These are phyloP conservation scores for Orbilia quercus DNA, from an alignment of 2,329 filamentous ascomycete genomes.

Conservation along the genomic window DNA sequence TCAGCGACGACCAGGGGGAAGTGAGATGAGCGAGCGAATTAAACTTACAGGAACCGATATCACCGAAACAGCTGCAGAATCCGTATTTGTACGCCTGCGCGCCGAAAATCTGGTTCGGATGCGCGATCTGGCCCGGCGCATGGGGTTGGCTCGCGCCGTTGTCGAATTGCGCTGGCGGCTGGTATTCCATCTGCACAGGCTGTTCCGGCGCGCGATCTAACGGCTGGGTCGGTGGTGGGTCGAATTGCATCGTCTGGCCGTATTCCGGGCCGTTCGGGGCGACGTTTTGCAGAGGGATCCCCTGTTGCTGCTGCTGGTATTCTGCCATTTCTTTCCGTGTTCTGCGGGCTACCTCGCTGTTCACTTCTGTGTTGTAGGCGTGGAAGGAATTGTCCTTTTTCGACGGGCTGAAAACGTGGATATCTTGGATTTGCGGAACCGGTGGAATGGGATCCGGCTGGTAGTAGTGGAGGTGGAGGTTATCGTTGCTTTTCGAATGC, in stretches of 20 bases:
- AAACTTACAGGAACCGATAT: constrained; percentile 59
- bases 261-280: constrained; percentile 29
- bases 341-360: constrained; percentile 41
- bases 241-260: constrained; percentile 52
- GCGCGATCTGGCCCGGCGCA: constrained; percentile 60
- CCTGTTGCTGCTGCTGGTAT: constrained; percentile 38
- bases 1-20: background rate
- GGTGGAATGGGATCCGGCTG: constrained; percentile 44
- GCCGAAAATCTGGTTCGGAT: constrained; percentile 60
- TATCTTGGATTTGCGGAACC: constrained; percentile 53
- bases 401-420: constrained; percentile 55
- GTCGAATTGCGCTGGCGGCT: constrained; percentile 50
- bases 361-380: constrained; percentile 52
- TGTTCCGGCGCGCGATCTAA: constrained; percentile 53
- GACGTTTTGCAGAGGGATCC: constrained; percentile 49
- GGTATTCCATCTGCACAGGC: constrained; percentile 45
- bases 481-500: constrained; percentile 53
- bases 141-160: constrained; percentile 56
- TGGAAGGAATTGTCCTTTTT: constrained; percentile 47
- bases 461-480: constrained; percentile 47
- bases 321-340: constrained; percentile 47
- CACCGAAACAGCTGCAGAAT: constrained; percentile 59
- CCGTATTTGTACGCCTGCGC: constrained; percentile 59
- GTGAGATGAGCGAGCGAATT: background rate
- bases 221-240: constrained; percentile 54